Conservation (phyloP, 2,329 filamentous ascomycete species). For the Akanthomyces muscarius region DNA sequence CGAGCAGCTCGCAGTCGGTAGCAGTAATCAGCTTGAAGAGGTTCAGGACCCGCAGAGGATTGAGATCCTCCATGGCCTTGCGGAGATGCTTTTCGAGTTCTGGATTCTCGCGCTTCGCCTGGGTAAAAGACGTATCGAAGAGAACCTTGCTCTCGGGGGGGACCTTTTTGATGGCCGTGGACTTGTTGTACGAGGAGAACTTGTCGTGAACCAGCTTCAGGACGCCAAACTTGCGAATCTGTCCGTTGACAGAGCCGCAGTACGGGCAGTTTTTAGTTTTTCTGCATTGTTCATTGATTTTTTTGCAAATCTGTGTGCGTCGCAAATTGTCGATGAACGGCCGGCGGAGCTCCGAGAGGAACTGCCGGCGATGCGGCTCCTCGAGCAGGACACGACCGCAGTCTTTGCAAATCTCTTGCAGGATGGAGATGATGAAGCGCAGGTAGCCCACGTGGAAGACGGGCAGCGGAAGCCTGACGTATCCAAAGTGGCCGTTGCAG, state of each 20-base stretch:
- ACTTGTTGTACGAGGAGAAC: slow-evolving; percentile 82
- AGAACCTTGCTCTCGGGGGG: slow-evolving; percentile 75
- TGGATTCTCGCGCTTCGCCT: slow-evolving; percentile 70
- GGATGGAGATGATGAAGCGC: slow-evolving; percentile 83
- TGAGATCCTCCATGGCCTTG: slow-evolving; percentile 91
- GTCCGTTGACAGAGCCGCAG: slow-evolving; percentile 80
- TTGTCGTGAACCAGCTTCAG: slow-evolving; percentile 94
- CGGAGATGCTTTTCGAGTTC: slow-evolving; percentile 89
- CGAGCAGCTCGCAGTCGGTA: slow-evolving; percentile 84
- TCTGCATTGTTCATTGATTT: slow-evolving; percentile 82
- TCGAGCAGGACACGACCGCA: slow-evolving; percentile 81
- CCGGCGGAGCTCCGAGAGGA: slow-evolving; percentile 73
- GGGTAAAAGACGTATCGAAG: slow-evolving; percentile 81
- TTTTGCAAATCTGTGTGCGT: slow-evolving; percentile 78
- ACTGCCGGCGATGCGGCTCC: slow-evolving; percentile 72
- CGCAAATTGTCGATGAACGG: slow-evolving; percentile 84
- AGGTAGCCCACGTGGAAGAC: slow-evolving; percentile 96
- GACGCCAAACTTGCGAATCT: slow-evolving; percentile 87
- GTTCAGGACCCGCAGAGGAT: slow-evolving; percentile 82
- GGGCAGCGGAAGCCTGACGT: slow-evolving; percentile 84
- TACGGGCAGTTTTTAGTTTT: slow-evolving; percentile 80
- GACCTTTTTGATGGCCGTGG: slow-evolving; percentile 79
- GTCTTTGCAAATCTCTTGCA: slow-evolving; percentile 94
- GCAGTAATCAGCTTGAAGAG: slow-evolving; percentile 85
- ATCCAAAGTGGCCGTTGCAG: slow-evolving; percentile 93